A percentile compares a stretch with the other conserved stretches of the same genome.
Evolutionary conservation across 2,329 filamentous ascomycete species (phyloP).

Genomic region (Cordyceps cicadae): DNA sequence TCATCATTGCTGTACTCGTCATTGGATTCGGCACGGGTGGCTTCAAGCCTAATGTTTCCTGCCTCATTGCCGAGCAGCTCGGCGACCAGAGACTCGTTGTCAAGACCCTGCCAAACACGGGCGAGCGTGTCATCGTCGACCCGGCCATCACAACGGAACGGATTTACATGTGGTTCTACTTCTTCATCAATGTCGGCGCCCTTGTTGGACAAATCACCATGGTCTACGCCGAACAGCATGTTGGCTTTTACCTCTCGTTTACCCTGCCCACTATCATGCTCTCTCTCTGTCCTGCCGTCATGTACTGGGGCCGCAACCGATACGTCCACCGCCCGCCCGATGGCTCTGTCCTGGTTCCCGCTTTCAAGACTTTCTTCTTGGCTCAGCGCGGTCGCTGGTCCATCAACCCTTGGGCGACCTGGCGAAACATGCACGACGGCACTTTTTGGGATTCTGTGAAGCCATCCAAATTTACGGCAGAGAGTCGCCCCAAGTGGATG

Average conservation of each 20-base stretch:
- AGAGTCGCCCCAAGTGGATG: slow-evolving; percentile 59
- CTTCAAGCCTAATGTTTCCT: slow-evolving; percentile 67
- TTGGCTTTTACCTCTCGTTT: slow-evolving; percentile 67
- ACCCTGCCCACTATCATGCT: slow-evolving; percentile 60
- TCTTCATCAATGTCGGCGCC: slow-evolving; percentile 64
- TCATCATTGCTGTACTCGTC: slow-evolving; percentile 50
- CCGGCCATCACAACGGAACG: slow-evolving; percentile 53
- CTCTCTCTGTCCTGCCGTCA: slow-evolving; percentile 52
- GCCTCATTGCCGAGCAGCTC: slow-evolving; percentile 59
- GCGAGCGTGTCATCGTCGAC: slow-evolving; percentile 58
- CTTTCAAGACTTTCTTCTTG: slow-evolving; percentile 50
- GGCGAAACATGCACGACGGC: slow-evolving; percentile 46
- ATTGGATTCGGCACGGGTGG: slow-evolving; percentile 59
- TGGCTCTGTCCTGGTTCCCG: slow-evolving; percentile 61
- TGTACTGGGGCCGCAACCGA: slow-evolving; percentile 47
- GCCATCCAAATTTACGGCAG: slow-evolving; percentile 52
- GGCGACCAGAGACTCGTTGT: slow-evolving; percentile 46
- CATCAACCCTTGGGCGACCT: slow-evolving; percentile 53
- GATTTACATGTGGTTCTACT: slow-evolving; percentile 64
- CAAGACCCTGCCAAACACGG: slow-evolving; percentile 37
- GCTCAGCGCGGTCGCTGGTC: slow-evolving; percentile 64
- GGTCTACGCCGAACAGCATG: slow-evolving; percentile 65
- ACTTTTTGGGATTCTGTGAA: slow-evolving; percentile 62
- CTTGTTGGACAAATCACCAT: slow-evolving; percentile 55
- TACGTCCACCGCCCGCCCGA: slow-evolving; percentile 53